Percentiles rank a stretch among this genome's conserved stretches.
These are phyloP conservation scores for Cyclocybe cylindracea DNA, from an alignment of 768 basidiomycete genomes.

Conservation along the genomic window DNA sequence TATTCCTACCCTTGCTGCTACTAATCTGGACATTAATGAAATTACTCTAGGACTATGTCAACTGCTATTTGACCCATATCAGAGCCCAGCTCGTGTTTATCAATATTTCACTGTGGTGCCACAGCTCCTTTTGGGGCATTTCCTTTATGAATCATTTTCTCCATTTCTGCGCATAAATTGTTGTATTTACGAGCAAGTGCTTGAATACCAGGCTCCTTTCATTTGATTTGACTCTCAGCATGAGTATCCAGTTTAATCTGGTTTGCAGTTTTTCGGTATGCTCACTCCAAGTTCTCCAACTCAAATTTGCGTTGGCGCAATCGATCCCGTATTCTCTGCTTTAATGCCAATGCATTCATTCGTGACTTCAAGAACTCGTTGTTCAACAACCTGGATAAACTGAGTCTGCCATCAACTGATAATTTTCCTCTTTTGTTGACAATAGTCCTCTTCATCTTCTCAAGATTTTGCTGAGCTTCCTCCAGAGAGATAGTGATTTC, in stretches of 20 bases:
- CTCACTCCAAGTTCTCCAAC: conserved; percentile 19
- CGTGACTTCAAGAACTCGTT: conserved; percentile 16
- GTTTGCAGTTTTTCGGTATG: conserved; percentile 21
- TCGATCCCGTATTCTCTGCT: conserved; percentile 18
- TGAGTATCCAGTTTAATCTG: conserved; percentile 24
- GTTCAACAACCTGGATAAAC: conserved; percentile 5
- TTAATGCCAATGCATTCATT: conserved; percentile 25
- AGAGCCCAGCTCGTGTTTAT: no score
- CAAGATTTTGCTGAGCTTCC: not conserved
- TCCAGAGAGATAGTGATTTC: not conserved
- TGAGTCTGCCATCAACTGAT: conserved; percentile 2
- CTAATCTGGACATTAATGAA: no score
- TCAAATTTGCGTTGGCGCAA: conserved; percentile 28
- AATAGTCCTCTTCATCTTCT: not conserved
- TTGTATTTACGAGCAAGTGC: conserved; percentile 27
- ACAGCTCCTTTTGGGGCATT: conserved; percentile 23
- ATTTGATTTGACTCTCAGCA: conserved; percentile 22
- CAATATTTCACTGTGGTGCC: no score
- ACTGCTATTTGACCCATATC: no score
- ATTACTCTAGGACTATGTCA: no score
- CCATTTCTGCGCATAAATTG: conserved; percentile 22
- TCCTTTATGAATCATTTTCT: conserved; percentile 11
- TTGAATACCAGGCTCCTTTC: conserved; percentile 26
- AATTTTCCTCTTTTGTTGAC: conserved; percentile 1
- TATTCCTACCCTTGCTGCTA: no score